These are phyloP conservation scores for Eucalyptus sp. DNA, from an alignment of 345 rosid species.

Conservation along the genomic window DNA sequence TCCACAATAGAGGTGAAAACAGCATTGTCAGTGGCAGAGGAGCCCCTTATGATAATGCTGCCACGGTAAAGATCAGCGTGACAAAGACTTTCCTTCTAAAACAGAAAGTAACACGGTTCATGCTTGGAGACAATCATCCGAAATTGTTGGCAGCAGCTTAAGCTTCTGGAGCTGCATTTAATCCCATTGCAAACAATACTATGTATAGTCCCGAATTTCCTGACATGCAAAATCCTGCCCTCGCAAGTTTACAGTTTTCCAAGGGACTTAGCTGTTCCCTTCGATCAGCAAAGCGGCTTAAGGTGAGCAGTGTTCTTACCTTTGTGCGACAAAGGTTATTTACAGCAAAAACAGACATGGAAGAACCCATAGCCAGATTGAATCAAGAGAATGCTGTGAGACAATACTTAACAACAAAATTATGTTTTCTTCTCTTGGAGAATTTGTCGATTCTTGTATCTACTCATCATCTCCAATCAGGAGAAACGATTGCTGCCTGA, in stretches of 20 bases:
- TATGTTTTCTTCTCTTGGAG: background rate
- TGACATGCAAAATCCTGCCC: background rate
- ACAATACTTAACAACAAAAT: slow-evolving; percentile 70
- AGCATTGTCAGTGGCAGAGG: slow-evolving; percentile 2
- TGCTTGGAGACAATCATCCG: slow-evolving; percentile 28
- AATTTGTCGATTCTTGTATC: too few species aligned
- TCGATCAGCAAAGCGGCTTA: slow-evolving; percentile 52
- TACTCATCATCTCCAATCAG: too few species aligned
- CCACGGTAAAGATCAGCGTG: slow-evolving; percentile 6
- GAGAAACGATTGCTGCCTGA: too few species aligned
- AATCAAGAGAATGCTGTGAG: slow-evolving; percentile 75
- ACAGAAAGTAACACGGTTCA: slow-evolving; percentile 12
- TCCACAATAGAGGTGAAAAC: slow-evolving; percentile 10
- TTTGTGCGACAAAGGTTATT: slow-evolving; percentile 51
- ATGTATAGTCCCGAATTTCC: background rate
- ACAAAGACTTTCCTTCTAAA: slow-evolving; percentile 14
- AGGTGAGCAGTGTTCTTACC: slow-evolving; percentile 63
- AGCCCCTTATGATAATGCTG: background rate
- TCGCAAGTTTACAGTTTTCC: slow-evolving; percentile 18
- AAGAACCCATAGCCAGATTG: slow-evolving; percentile 72
- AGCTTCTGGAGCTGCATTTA: slow-evolving; percentile 12
- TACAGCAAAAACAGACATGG: slow-evolving; percentile 69
- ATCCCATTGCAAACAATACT: background rate
- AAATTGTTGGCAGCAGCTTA: slow-evolving; percentile 31
- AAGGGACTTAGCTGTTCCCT: slow-evolving; percentile 33